Evolutionary conservation across 352 stramenopile species (phyloP), one percentile per base, ranked within the genome.

Genomic region (Globisporangium yorkense): DNA sequence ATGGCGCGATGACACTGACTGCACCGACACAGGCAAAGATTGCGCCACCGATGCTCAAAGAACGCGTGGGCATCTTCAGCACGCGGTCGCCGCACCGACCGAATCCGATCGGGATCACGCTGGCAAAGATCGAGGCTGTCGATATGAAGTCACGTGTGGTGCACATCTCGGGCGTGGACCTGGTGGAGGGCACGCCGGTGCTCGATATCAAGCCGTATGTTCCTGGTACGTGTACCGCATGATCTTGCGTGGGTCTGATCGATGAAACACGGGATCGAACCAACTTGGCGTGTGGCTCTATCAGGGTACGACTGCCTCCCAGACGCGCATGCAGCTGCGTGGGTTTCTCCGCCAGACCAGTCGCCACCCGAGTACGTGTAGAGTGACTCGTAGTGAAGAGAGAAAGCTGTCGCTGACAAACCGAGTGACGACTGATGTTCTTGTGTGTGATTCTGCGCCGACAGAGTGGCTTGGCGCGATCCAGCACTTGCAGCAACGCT

Each of bases 141-240:
- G 70, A 96, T 58, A 67, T 66, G 44, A 59, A 61, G 21, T 65
- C 64, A 12, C 79, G 80, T 9, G 78, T 63, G 0, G 77, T 98
- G 29, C 76, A 84, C 60, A 66, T 98, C 40, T 80, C 84, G 7
- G 93, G 87, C 16, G 64, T 98, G 20, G 94, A 98, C 58, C 76
- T 98, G n/a, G 69, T 98, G 35, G 90, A 99, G 63, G 95, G 93
- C 51, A 99, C 97, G 2, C 97, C 97, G 7, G 85, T 99, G 13
- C 67, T 99, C 3, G 97, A 99, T 63, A 96, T 99, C 55, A 99
- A 99, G 70, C 97, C 97, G 5, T 99, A 98, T 64, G 94, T 99
- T 40, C 70, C 84, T 67, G 75, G 80, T 90, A 67, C 57, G 61
- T 45, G 5, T 10, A 8, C 45, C 2, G 13, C 1, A 10, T 31